Evolutionary conservation across 75 land plant species (phyloP), one percentile per base, ranked within the genome.

Genomic region (Chamaecyparis obtusa): DNA sequence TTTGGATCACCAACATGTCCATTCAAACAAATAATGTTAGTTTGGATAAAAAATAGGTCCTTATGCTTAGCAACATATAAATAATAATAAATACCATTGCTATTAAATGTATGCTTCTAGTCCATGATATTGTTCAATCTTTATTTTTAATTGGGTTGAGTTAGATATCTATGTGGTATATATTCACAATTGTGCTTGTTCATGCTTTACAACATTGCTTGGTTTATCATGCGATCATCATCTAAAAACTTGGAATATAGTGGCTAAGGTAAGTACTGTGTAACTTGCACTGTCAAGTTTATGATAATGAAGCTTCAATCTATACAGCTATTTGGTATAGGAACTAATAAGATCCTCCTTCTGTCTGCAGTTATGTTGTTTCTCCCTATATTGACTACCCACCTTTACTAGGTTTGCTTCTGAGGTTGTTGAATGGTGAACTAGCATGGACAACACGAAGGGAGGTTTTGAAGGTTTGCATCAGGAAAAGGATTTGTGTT

Each of bases 341-440:
- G 43, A n/a, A n/a, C 32, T 81, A 81, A 81, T 81, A 81, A n/a
- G 24, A 24, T 81, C 14, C 43, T n/a, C 1, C 60, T 84, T 1
- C 41, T 33, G 37, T 57, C 48, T 91, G 84, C 97, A 98, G 99
- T 44, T 97, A 97, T 92, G 99, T 97, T 33, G 95, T 98, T 64
- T 49, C 93, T 88, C 99, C 99, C 24, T 98, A 98, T 87, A 97
- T 89, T 86, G 96, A 97, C 33, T 95, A 95, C 83, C 97, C 99
- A 36, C 90, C 85, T 64, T 87, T 98, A 78, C 95, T 98, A 83
- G 97, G 95, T n/a, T 90, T 98, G 84, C 93, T 98, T 10, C 77
- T 98, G 81, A 95, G 96, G 81, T 86, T 98, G 87, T 86, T 98
- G 85, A 98, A 95, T 90, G 96, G 99, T 27, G 99, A 98, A 84